Conservation (phyloP, 768 basidiomycete species). For the Pisolithus sp. region DNA sequence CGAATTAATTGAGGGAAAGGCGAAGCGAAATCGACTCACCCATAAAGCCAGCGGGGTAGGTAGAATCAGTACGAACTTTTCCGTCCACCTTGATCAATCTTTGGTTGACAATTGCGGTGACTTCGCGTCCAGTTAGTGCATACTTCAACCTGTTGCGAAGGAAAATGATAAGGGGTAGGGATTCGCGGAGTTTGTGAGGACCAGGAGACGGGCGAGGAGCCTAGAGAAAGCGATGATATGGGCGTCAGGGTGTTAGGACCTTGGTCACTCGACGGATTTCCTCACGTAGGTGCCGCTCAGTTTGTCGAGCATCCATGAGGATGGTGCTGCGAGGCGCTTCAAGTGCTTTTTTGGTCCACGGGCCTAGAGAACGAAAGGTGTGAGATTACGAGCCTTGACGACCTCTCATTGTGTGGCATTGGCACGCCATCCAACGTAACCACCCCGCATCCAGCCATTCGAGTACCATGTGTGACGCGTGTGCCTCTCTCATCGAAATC, state of each 20-base stretch:
- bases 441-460: conserved; percentile 24
- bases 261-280: conserved; percentile 5
- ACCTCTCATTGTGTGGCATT: not conserved
- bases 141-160: conserved; percentile 99
- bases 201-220: conserved; percentile 96
- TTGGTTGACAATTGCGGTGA: conserved; percentile 90
- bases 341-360: conserved; percentile 99
- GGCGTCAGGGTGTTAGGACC: not conserved
- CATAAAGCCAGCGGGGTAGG: conserved; percentile 96
- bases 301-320: conserved; percentile 99
- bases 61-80: conserved; percentile 97
- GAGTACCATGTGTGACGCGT: not conserved
- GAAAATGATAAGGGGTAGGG: conserved; percentile 93
- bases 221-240: conserved; percentile 32
- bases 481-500: not conserved
- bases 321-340: conserved; percentile 95
- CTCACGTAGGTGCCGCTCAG: conserved; percentile 89
- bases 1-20: not conserved
- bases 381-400: conserved; percentile 11
- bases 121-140: conserved; percentile 94
- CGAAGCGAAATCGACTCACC: conserved; percentile 43
- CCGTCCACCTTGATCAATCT: conserved; percentile 97
- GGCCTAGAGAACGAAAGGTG: conserved; percentile 45
- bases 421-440: conserved; percentile 14
- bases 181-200: conserved; percentile 99